Evolutionary conservation across 306 rosid genomes (phyloP), one percentile per base, ranked within the genome.

Genomic region (Vigna unguiculata): DNA sequence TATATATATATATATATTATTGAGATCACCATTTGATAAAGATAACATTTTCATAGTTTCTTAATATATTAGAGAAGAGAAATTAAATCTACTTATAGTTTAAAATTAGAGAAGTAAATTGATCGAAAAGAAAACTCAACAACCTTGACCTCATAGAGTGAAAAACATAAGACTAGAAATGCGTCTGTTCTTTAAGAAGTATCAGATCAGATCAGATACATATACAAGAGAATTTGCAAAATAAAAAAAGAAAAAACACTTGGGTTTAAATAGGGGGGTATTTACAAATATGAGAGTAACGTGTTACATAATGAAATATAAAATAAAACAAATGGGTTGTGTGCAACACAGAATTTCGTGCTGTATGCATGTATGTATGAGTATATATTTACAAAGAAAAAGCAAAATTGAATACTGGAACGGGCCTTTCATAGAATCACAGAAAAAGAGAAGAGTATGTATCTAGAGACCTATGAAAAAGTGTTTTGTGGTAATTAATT

Each of bases 351-450:
- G 12, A 6, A 55, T 21, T 40, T 40, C 15, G 34, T 48, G 17
- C 11, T 15, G 38, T 25, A 58, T 54, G 34, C 9, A 13, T 30
- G 9, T 45, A 43, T 40, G 12, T 40, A 8, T 8, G 2, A 19
- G 19, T 30, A 36, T 30, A 36, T 78, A 78, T 72, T 19, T 45
- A 53, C 62, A 72, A 2, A 4, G 19, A 45, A 17, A 69, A 13
- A n/a, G 59, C 36, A 70, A 32, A 51, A 10, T 2, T 30, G 32
- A 17, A n/a, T 19, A 16, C 3, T 3, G 34, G n/a, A 14, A 9
- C 2, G 0, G 43, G 12, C 12, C 19, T 6, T 24, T 8, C 2
- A 40, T 8, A 13, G 7, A 9, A 10, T 16, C 0, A 36, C 0
- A 32, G 9, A 30, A 32, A 62, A 19, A n/a, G 4, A 49, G 10